These are phyloP conservation scores for Leishmania mexicana DNA, from an alignment of 208 protist species.

Conservation along the genomic window DNA sequence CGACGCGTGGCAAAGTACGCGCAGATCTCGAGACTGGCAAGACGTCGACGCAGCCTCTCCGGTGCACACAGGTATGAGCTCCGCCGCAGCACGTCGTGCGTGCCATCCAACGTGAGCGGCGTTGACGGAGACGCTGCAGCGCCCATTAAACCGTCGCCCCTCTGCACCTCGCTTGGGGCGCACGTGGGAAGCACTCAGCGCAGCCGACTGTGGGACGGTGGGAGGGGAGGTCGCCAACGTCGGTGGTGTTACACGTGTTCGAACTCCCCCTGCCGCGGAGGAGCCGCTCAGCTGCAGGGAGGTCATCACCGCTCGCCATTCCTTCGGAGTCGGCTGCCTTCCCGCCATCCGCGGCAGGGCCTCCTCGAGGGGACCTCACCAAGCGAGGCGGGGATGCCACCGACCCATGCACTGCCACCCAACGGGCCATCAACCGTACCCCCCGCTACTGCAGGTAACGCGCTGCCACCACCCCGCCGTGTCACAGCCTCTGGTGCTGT, in stretches of 20 bases:
- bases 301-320: background rate
- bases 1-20: no score
- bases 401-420: background rate
- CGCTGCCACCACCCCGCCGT: background rate
- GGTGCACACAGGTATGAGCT: slow-evolving; percentile 23
- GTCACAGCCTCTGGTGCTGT: slow-evolving; percentile 1
- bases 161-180: no score
- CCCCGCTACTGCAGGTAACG: background rate
- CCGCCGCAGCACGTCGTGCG: background rate
- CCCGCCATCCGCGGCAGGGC: no score
- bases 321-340: no score
- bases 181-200: no score
- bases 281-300: background rate
- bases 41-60: background rate
- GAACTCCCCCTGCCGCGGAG: background rate
- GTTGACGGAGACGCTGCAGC: no score
- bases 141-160: no score
- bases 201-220: no score
- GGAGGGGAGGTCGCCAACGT: no score
- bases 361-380: background rate
- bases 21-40: no score
- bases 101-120: background rate
- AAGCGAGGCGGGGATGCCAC: background rate
- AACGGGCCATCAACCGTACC: background rate
- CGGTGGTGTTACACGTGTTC: no score